phyloP scores from a whole-genome alignment of 2,329 filamentous ascomycete genomes.

The Colletotrichum liaoningense region DNA sequence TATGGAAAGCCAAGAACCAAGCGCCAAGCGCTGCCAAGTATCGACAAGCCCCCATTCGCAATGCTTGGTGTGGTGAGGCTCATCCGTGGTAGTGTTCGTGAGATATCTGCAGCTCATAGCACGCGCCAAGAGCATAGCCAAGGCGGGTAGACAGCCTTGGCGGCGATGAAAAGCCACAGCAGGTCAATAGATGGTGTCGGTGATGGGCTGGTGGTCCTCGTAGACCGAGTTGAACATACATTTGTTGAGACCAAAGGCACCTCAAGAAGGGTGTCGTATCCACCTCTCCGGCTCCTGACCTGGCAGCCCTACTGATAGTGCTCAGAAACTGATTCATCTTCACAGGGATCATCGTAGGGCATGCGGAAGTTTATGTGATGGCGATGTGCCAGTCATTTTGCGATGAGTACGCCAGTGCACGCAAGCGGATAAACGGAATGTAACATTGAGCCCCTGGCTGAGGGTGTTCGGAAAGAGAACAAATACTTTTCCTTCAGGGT shows the following conservation, averaged over 20 bases:
- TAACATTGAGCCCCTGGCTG: neutral
- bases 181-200: neutral
- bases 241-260: conserved; percentile 26
- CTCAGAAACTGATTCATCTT: neutral
- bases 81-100: neutral
- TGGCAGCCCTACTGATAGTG: neutral
- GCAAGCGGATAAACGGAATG: neutral
- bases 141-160: conserved; percentile 20
- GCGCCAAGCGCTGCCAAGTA: conserved; percentile 27
- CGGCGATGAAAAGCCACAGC: neutral
- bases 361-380: neutral
- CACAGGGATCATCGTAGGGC: neutral
- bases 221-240: neutral
- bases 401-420: neutral
- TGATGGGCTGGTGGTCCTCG: neutral
- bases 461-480: neutral
- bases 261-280: conserved; percentile 11
- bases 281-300: neutral
- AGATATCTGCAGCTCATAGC: neutral
- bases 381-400: neutral
- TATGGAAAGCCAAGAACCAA: conserved; percentile 8
- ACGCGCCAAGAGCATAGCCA: conserved; percentile 6
- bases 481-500: neutral
- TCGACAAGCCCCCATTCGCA: neutral
- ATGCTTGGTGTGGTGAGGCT: conserved; percentile 8